Evolutionary conservation across 148 eudicot species (phyloP), one percentile per base, ranked within the genome.

Genomic region (Chenopodium quinoa): DNA sequence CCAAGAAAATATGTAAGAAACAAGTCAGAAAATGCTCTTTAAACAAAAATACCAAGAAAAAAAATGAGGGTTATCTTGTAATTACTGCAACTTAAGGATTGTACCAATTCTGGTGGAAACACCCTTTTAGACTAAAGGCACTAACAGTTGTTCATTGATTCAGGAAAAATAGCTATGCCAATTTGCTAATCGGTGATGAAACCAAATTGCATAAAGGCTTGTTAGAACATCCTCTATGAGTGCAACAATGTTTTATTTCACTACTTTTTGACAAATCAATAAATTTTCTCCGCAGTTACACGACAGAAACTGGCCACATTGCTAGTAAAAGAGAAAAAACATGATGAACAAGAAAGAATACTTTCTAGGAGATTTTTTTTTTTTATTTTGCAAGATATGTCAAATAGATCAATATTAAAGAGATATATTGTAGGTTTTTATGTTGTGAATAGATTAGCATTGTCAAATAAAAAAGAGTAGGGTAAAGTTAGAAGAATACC

Each of bases 401-500:
- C 54, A 9, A 19, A 1, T 67, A 17, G n/a, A 66, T 13, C 74
- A 77, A 65, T 31, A 56, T 54, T 50, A 0, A 44, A 46, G 40
- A 32, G 0, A 52, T 9, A 20, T 32, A 58, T 44, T 63, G 12
- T n/a, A 27, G 20, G 6, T 20, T 58, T 13, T 31, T 54, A 40
- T 62, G 65, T 64, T 12, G 16, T 56, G 34, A 63, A 71, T 17
- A 64, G 44, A 19, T 2, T 29, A 50, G 20, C 47, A 34, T 17
- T 47, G 4, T 68, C n/a, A 23, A 40, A 7, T 25, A 73, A 9
- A 48, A 48, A 58, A 56, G 23, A 75, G 14, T 48, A 78, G 84
- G 50, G 48, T 16, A 20, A 64, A 40, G 72, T 62, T 25, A 20
- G 85, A 82, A 79, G 77, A 78, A 79, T 93, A 95, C 99, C 99